Evolutionary conservation across 1,139 yeast species (phyloP).

Genomic region (Pichia sp.): DNA sequence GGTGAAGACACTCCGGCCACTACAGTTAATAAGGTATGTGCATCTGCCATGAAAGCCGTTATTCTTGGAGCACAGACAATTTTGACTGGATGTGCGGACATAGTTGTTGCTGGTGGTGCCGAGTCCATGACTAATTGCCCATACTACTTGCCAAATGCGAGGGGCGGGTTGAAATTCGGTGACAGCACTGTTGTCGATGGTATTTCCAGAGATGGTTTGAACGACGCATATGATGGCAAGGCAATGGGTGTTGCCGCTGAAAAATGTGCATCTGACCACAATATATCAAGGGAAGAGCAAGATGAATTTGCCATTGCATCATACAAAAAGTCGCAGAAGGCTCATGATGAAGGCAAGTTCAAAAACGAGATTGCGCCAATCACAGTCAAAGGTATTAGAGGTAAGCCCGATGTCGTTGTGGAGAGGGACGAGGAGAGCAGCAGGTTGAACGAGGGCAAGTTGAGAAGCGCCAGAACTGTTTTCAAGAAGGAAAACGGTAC

Average conservation of each 20-base stretch:
- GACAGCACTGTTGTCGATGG: constrained; percentile 78
- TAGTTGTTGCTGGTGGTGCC: constrained; percentile 95
- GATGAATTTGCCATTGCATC: constrained; percentile 67
- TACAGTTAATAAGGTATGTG: constrained; percentile 94
- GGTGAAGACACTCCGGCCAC: constrained; percentile 76
- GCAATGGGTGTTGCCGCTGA: constrained; percentile 98
- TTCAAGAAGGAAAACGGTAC: constrained; percentile 91
- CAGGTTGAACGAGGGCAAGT: constrained; percentile 70
- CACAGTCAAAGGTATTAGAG: constrained; percentile 84
- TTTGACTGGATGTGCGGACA: constrained; percentile 82
- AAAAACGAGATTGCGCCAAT: constrained; percentile 76
- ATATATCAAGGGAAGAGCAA: constrained; percentile 62
- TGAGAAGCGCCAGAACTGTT: constrained; percentile 82
- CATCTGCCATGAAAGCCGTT: constrained; percentile 90
- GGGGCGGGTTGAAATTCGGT: constrained; percentile 88
- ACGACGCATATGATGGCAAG: constrained; percentile 78
- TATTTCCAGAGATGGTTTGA: constrained; percentile 82
- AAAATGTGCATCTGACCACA: constrained; percentile 79
- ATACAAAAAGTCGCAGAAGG: constrained; percentile 74
- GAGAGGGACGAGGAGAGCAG: constrained; percentile 67
- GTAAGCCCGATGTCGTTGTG: constrained; percentile 79
- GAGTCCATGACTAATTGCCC: constrained; percentile 97
- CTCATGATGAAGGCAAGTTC: constrained; percentile 77
- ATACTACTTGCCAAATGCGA: constrained; percentile 80
- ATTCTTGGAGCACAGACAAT: constrained; percentile 89